A percentile compares a stretch with the other conserved stretches of the same genome.
Evolutionary conservation across 805 yeast species (phyloP).

Genomic region (Metschnikowia borealis): DNA sequence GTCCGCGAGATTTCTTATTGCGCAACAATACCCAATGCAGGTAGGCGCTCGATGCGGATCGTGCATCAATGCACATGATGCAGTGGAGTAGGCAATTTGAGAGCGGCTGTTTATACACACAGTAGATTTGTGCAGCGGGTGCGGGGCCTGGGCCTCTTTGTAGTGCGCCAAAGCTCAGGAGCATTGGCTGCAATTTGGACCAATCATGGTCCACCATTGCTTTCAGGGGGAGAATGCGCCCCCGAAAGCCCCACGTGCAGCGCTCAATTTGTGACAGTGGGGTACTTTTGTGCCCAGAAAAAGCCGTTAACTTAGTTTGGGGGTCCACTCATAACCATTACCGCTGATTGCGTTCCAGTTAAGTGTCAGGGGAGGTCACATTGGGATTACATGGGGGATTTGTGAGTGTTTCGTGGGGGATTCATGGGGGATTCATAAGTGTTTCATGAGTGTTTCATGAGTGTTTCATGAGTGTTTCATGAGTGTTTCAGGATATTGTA

Average conservation of each 20-base stretch:
- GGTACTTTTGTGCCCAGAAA: not conserved
- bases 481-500: not conserved
- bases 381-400: not conserved
- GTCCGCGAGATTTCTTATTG: constrained; percentile 1
- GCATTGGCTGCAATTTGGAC: not conserved
- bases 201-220: no score
- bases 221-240: no score
- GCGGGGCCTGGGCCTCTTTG: not conserved
- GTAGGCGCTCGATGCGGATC: not conserved
- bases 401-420: not conserved
- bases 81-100: not conserved
- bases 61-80: not conserved
- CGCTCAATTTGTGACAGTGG: no score
- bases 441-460: not conserved
- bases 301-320: no score
- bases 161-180: not conserved
- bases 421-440: not conserved
- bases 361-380: not conserved
- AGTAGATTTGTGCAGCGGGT: not conserved
- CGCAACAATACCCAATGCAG: not conserved
- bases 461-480: not conserved
- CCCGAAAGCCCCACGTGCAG: no score
- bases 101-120: not conserved
- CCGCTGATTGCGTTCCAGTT: no score
- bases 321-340: no score